A percentile compares a stretch with the other conserved stretches of the same genome.
Evolutionary conservation across 179 eudicot species (phyloP).

Genomic region (Patellifolia procumbens): DNA sequence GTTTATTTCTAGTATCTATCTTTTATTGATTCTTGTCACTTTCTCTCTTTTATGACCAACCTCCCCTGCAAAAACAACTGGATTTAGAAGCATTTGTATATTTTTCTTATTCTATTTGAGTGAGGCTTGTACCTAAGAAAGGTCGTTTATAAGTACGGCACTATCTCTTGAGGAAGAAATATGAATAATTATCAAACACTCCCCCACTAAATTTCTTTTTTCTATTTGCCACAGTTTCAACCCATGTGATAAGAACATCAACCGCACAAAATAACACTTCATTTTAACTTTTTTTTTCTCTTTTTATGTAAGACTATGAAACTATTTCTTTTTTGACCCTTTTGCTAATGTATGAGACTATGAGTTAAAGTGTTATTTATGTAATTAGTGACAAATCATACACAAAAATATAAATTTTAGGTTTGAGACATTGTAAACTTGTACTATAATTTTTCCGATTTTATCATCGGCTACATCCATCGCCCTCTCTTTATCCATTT

Average conservation of each 20-base stretch:
- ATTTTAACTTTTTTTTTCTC: background rate
- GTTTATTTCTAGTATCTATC: background rate
- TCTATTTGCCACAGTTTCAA: background rate
- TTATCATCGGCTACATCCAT: no score
- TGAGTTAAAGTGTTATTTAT: no score
- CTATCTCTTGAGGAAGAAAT: constrained; percentile 13
- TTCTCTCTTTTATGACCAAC: background rate
- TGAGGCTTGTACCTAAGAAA: constrained; percentile 20
- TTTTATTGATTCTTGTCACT: constrained; percentile 2
- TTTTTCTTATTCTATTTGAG: constrained; percentile 13
- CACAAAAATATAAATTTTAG: no score
- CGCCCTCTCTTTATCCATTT: no score
- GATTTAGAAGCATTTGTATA: background rate
- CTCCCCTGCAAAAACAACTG: constrained; percentile 23
- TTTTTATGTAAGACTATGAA: no score
- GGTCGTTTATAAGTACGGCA: constrained; percentile 37
- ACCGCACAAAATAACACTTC: background rate
- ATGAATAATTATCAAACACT: background rate
- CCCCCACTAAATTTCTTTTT: background rate
- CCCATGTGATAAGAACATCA: constrained; percentile 15
- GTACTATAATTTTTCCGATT: no score
- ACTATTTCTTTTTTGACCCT: no score
- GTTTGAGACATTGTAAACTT: no score
- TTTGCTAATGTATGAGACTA: no score
- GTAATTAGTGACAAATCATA: no score